Conservation (phyloP, 2,329 filamentous ascomycete genomes). For the Blastomyces gilchristii region DNA sequence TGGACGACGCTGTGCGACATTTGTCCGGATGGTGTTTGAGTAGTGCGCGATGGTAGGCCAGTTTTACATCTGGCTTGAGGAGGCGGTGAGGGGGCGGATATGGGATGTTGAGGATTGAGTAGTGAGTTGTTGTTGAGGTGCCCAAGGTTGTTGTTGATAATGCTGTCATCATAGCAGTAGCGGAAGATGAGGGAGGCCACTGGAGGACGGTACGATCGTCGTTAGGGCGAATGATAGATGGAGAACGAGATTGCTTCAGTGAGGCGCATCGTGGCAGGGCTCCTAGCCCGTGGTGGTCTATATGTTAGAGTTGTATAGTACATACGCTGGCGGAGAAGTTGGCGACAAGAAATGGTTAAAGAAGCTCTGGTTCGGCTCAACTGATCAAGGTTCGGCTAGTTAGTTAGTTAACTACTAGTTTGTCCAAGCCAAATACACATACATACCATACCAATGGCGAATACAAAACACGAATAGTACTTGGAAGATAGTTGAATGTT, state of each 20-base stretch:
- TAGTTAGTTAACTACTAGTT: neutral
- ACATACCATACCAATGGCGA: neutral
- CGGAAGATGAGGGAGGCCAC: neutral
- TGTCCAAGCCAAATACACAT: neutral
- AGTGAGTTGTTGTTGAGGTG: slow-evolving; percentile 4
- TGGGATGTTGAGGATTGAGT: slow-evolving; percentile 9
- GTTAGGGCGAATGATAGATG: neutral
- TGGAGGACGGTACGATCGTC: neutral
- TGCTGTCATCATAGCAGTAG: neutral
- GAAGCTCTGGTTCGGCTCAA: neutral
- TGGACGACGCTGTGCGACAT: slow-evolving; percentile 7
- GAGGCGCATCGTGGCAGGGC: neutral
- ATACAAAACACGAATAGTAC: neutral
- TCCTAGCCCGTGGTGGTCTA: no score
- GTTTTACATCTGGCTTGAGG: slow-evolving; percentile 37
- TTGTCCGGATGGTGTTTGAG: slow-evolving; percentile 45
- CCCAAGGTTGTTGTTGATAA: neutral
- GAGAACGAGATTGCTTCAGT: neutral
- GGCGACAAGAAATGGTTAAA: no score
- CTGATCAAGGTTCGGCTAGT: neutral
- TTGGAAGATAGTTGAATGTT: neutral
- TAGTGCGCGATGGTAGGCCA: slow-evolving; percentile 48
- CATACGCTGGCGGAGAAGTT: no score
- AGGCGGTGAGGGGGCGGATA: slow-evolving; percentile 4
- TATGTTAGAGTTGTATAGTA: no score